Conservation (phyloP, 2,329 filamentous ascomycete genomes). For the Fusarium fujikuroi region DNA sequence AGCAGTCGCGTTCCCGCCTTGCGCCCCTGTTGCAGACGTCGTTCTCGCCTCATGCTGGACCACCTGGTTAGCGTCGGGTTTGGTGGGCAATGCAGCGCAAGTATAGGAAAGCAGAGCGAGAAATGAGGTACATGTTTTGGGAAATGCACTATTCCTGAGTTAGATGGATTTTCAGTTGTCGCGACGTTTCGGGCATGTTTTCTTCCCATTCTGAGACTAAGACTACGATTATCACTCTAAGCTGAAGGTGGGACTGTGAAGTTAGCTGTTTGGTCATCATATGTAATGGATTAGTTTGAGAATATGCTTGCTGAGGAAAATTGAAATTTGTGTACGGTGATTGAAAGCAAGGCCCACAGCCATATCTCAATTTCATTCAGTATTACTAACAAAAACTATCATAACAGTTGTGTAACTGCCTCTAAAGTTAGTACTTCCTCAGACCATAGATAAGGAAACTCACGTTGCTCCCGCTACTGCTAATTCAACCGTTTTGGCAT, state of each 20-base stretch:
- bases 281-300: fast-evolving
- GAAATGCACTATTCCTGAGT: not conserved
- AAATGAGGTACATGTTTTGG: not conserved
- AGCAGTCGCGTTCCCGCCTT: not conserved
- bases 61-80: fast-evolving
- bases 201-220: fast-evolving
- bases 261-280: fast-evolving
- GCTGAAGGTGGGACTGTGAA: fast-evolving
- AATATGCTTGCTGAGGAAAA: not conserved
- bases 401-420: not conserved
- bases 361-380: not conserved
- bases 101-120: not conserved
- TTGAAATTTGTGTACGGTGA: not conserved
- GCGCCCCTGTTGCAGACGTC: fast-evolving
- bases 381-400: not conserved
- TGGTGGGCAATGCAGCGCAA: not conserved
- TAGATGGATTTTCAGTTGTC: not conserved
- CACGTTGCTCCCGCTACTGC: not conserved
- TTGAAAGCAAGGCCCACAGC: fast-evolving
- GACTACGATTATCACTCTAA: not conserved
- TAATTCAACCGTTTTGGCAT: not conserved
- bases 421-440: not conserved
- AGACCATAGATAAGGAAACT: fast-evolving
- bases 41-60: fast-evolving
- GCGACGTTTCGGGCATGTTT: fast-evolving